These are phyloP conservation scores for Miscanthus sacchariflorus DNA, from an alignment of 202 grass and related monocot genomes.

Conservation along the genomic window DNA sequence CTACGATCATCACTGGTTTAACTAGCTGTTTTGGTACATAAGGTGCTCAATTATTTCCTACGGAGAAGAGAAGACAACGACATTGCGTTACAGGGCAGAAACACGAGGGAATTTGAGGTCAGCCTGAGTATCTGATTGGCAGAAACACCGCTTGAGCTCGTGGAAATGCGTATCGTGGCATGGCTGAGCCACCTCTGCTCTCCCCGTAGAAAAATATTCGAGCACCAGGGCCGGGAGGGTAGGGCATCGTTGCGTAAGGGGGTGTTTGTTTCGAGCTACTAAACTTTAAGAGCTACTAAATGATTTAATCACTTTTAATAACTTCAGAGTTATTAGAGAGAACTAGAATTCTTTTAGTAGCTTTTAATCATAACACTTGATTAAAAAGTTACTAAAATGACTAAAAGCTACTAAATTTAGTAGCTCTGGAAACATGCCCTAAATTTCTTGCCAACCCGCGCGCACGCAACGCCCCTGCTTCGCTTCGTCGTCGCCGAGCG, in stretches of 20 bases:
- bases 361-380: too few relatives aligned
- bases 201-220: neutral
- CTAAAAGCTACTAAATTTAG: too few relatives aligned
- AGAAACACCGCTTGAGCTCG: neutral
- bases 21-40: too few relatives aligned
- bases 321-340: too few relatives aligned
- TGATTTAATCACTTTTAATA: too few relatives aligned
- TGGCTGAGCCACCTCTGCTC: slow-evolving; percentile 4
- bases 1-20: neutral
- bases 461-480: neutral
- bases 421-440: too few relatives aligned
- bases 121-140: neutral
- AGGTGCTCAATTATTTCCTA: neutral
- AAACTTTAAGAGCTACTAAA: too few relatives aligned
- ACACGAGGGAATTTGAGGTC: neutral
- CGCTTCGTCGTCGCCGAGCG: neutral
- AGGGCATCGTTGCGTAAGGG: too few relatives aligned
- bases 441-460: too few relatives aligned
- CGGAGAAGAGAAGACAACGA: neutral
- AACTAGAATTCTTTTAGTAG: too few relatives aligned
- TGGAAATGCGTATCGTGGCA: neutral
- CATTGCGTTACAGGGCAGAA: neutral
- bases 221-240: neutral
- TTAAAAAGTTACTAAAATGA: too few relatives aligned
- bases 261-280: too few relatives aligned